Evolutionary conservation across 768 basidiomycete species (phyloP), one percentile per base, ranked within the genome.

Genomic region (Lanmaoa rubissima): DNA sequence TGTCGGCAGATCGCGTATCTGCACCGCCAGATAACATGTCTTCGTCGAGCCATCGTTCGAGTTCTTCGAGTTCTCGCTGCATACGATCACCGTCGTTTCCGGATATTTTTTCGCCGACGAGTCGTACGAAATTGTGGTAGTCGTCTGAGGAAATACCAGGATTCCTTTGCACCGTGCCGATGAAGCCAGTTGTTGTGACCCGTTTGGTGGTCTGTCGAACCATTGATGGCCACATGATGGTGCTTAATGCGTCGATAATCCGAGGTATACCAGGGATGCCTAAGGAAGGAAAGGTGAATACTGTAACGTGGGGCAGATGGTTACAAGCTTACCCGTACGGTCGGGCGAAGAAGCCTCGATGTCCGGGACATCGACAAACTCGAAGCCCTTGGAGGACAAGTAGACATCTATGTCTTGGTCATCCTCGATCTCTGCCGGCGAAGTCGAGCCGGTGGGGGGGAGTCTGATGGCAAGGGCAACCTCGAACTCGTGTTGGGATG

Each of bases 221-320:
- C 82, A 94, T 86, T 0, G 87, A 87, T 5, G 91, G 87, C 91
- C 91, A 94, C 86, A 93, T 91, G 63, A 94, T 83, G 1, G 92
- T 92, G 69, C 89, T 87, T 43, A 94, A 74, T 12, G 91, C 88
- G 65, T 92, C 90, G 19, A 90, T 62, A 9, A 92, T 84, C 26
- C 92, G 84, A 32, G 83, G 80, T 35, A 91, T 79, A 13, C 81
- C 81, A 16, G 67, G 80, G 50, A 83, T 76, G 17, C 74, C 84
- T 83, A 46, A 36, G 48, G 31, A 51, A 6, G 8, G 12, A 48
- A 13, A 45, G 32, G 16, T 60, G 53, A 60, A 51, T 31, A 14
- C 35, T 32, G 28, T 3, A 9, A 11, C 12, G 39, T 7, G 19
- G 49, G 4, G 12, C 31, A 21, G 39, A 40, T 28, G 46, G 13